Conservation (phyloP, 176 grass and related monocot species). For the Sorghum bicolor region DNA sequence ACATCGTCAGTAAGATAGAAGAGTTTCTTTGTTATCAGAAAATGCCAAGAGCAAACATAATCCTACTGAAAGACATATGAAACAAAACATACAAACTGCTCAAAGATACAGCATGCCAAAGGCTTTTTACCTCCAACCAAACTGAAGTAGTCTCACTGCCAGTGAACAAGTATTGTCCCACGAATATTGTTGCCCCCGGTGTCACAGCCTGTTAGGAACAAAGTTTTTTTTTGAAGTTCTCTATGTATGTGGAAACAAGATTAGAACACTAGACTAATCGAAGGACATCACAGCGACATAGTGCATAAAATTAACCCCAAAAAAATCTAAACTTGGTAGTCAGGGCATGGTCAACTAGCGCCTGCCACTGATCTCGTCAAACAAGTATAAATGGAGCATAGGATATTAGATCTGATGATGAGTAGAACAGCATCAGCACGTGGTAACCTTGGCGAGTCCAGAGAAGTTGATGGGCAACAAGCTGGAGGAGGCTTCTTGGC, state of each 20-base stretch:
- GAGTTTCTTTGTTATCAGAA: constrained; percentile 18
- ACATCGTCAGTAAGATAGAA: constrained; percentile 11
- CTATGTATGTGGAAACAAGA: not conserved
- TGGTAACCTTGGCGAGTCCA: constrained; percentile 64
- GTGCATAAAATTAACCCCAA: not conserved
- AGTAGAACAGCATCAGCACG: not conserved
- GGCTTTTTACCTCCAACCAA: constrained; percentile 77
- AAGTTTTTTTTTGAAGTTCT: not conserved
- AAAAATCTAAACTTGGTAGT: not conserved
- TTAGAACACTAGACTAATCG: not conserved
- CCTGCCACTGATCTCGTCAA: not conserved
- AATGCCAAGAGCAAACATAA: constrained; percentile 1
- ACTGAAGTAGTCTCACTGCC: constrained; percentile 97
- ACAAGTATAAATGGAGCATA: not conserved
- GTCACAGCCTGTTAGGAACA: constrained; percentile 57
- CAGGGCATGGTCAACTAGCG: not conserved
- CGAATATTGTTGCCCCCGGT: constrained; percentile 86
- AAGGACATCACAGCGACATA: not conserved
- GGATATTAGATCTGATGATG: not conserved
- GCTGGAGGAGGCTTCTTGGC: constrained; percentile 57
- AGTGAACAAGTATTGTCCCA: constrained; percentile 97
- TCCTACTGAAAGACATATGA: not conserved
- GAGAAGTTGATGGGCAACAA: constrained; percentile 90
- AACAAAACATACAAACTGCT: not conserved
- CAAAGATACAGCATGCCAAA: not conserved